These are phyloP conservation scores for Cutaneotrichosporon sp. DNA, from an alignment of 1,284 basidiomycete genomes.

Conservation along the genomic window DNA sequence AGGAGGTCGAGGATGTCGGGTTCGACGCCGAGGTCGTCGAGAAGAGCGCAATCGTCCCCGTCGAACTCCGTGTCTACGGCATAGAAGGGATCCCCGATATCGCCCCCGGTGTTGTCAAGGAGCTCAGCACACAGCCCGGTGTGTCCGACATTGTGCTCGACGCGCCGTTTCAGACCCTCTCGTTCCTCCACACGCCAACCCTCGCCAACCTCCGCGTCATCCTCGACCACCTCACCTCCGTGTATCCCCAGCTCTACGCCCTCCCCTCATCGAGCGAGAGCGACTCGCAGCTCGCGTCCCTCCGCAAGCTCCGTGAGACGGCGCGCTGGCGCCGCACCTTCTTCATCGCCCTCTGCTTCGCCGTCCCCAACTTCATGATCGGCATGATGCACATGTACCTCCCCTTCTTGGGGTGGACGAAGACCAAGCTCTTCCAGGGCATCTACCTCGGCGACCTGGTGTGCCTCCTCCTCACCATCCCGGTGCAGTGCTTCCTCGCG, in stretches of 20 bases:
- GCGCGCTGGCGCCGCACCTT: conserved; percentile 86
- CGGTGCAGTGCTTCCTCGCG: conserved; percentile 92
- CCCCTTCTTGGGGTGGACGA: conserved; percentile 52
- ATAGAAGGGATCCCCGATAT: conserved; percentile 33
- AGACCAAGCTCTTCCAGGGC: conserved; percentile 59
- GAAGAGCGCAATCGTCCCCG: conserved; percentile 40
- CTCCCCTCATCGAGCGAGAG: conserved; percentile 47
- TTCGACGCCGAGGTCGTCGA: conserved; percentile 54
- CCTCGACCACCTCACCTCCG: conserved; percentile 79
- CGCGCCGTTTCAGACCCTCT: conserved; percentile 70
- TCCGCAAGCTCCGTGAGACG: conserved; percentile 89
- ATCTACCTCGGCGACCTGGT: conserved; percentile 83
- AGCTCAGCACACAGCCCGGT: conserved; percentile 65
- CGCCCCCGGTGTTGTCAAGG: conserved; percentile 31
- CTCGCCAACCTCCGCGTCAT: conserved; percentile 78
- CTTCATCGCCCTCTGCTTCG: conserved; percentile 73
- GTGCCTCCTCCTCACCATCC: conserved; percentile 81
- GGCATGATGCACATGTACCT: conserved; percentile 77
- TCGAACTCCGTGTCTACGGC: conserved; percentile 50
- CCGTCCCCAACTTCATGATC: conserved; percentile 89
- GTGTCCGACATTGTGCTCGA: conserved; percentile 72
- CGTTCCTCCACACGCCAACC: conserved; percentile 72
- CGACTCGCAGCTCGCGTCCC: conserved; percentile 79
- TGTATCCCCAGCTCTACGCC: conserved; percentile 49
- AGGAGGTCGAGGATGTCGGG: conserved; percentile 58